Evolutionary conservation across 1,284 basidiomycete genomes (phyloP).

Genomic region (Moniliella sp.): DNA sequence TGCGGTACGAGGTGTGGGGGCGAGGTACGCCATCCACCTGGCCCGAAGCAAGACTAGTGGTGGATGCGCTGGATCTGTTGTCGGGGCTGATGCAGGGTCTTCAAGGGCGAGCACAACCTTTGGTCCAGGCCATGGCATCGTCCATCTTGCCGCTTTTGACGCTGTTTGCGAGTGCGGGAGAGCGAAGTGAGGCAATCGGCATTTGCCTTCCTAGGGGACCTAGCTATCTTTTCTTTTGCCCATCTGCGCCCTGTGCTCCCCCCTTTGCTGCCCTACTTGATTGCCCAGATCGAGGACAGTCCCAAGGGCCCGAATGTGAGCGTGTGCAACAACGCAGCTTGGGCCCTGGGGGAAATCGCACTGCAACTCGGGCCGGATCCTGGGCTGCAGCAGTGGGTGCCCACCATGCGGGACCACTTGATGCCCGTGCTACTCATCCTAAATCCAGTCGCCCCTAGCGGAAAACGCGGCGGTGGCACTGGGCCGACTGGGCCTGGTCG

Average conservation of each 20-base stretch:
- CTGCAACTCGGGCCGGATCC: conserved; percentile 27
- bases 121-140: conserved; percentile 19
- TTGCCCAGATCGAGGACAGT: conserved; percentile 69
- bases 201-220: conserved; percentile 85
- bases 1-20: too few species aligned
- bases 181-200: conserved; percentile 85
- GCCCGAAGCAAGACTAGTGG: conserved; percentile 40
- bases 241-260: conserved; percentile 56
- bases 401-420: conserved; percentile 58
- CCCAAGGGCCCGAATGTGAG: conserved; percentile 76
- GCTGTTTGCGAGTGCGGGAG: conserved; percentile 51
- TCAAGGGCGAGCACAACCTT: conserved; percentile 40
- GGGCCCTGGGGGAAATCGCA: conserved; percentile 93
- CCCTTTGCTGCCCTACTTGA: conserved; percentile 69
- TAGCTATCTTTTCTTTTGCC: conserved; percentile 81
- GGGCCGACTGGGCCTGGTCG: conserved; percentile 78
- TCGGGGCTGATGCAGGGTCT: conserved; percentile 89
- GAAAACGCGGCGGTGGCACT: conserved; percentile 99
- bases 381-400: conserved; percentile 21
- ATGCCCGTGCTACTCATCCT: conserved; percentile 77
- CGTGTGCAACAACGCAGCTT: conserved; percentile 98
- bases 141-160: conserved; percentile 21
- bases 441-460: conserved; percentile 73
- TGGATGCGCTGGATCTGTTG: conserved; percentile 82
- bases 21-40: too few species aligned